phyloP scores from a whole-genome alignment of 2,329 filamentous ascomycete genomes.

The Trichoderma citrinoviride region DNA sequence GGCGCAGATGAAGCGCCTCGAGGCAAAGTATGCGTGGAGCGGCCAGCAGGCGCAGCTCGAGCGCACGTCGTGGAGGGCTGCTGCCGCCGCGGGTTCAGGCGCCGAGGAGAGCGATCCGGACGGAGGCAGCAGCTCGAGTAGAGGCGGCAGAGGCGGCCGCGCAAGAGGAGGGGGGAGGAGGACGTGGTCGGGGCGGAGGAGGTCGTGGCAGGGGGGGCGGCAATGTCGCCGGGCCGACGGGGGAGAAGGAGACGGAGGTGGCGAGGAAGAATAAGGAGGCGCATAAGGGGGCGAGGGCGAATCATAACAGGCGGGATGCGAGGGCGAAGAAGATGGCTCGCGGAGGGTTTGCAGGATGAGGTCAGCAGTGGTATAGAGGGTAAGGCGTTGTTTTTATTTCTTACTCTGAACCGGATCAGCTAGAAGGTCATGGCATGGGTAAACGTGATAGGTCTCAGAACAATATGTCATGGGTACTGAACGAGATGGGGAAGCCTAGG shows the following conservation, averaged over 20 bases:
- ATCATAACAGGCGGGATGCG: constrained; percentile 79
- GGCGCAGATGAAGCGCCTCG: constrained; percentile 64
- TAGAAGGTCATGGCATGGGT: too few species aligned
- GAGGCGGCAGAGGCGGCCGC: constrained; percentile 48
- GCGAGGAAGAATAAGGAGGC: constrained; percentile 76
- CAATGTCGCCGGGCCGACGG: constrained; percentile 61
- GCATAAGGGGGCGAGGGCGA: constrained; percentile 76
- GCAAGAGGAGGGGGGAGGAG: constrained; percentile 37
- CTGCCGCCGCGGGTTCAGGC: constrained; percentile 53
- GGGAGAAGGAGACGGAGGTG: constrained; percentile 68
- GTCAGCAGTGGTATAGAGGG: background rate
- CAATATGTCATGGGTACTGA: too few species aligned
- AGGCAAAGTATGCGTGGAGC: constrained; percentile 66
- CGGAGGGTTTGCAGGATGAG: constrained; percentile 40
- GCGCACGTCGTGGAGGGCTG: constrained; percentile 62
- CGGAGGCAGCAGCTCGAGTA: constrained; percentile 41
- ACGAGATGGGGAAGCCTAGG: too few species aligned
- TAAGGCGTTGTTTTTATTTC: background rate
- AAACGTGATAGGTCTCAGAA: too few species aligned
- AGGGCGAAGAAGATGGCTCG: constrained; percentile 64
- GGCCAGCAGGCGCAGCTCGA: constrained; percentile 65
- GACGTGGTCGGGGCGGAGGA: constrained; percentile 34
- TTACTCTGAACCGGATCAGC: background rate
- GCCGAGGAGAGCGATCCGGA: constrained; percentile 56
- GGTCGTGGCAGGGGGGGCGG: constrained; percentile 51